Evolutionary conservation across 495 filamentous ascomycete species (phyloP).

Genomic region (Pseudoneurospora amorphoporcata): DNA sequence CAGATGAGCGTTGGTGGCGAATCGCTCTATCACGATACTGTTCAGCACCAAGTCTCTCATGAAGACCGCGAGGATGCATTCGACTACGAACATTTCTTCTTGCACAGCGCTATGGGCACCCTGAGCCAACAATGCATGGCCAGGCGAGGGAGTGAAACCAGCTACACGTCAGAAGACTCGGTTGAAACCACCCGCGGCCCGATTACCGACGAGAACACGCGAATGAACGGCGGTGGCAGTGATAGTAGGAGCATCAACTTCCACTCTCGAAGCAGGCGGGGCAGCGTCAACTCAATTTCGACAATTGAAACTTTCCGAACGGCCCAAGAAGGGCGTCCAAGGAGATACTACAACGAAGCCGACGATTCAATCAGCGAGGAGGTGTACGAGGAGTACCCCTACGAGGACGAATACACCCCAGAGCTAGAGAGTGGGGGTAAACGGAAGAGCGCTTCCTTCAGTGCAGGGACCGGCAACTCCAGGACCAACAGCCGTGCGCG

Average conservation of each 20-base stretch:
- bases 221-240: neutral
- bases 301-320: conserved; percentile 78
- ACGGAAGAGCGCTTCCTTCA: conserved; percentile 20
- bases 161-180: conserved; percentile 56
- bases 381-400: conserved; percentile 5
- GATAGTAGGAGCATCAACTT: neutral
- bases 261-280: conserved; percentile 25
- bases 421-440: conserved; percentile 18
- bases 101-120: conserved; percentile 81
- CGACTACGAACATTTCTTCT: conserved; percentile 92
- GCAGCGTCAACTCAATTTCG: conserved; percentile 60
- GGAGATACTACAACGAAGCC: conserved; percentile 15
- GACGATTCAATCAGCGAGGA: conserved; percentile 7
- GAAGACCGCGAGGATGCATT: conserved; percentile 96
- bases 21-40: conserved; percentile 48
- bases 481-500: neutral
- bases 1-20: conserved; percentile 39
- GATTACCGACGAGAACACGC: conserved; percentile 2
- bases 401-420: conserved; percentile 14
- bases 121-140: conserved; percentile 36
- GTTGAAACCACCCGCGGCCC: conserved; percentile 63
- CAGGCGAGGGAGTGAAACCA: conserved; percentile 43
- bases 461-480: neutral
- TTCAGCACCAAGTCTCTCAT: conserved; percentile 49
- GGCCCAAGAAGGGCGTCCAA: conserved; percentile 54